A percentile compares a stretch with the other conserved stretches of the same genome.
phyloP scores from a whole-genome alignment of 345 rosid species.

The Clarkia xantiana region DNA sequence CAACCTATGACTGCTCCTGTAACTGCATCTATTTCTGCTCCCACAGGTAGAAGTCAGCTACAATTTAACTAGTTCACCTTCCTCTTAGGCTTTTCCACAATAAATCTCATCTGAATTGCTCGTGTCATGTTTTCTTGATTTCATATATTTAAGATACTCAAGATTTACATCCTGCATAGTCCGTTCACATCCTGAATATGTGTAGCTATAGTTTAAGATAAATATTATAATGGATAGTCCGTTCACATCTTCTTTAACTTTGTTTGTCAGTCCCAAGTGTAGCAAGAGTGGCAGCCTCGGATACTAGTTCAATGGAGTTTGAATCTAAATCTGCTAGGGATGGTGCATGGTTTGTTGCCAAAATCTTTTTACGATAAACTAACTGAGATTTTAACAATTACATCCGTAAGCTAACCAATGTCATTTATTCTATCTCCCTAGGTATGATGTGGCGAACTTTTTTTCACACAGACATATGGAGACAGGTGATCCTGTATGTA shows the following conservation, averaged over 20 bases:
- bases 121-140: too few species aligned
- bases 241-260: constrained; percentile 3
- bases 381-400: not conserved
- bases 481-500: constrained; percentile 55
- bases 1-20: constrained; percentile 44
- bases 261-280: constrained; percentile 29
- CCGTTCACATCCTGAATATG: too few species aligned
- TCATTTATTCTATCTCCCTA: constrained; percentile 12
- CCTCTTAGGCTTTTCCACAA: too few species aligned
- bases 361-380: constrained; percentile 3
- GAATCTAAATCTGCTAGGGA: constrained; percentile 96
- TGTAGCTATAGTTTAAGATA: too few species aligned
- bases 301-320: constrained; percentile 60
- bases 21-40: constrained; percentile 30
- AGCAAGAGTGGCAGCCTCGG: constrained; percentile 39
- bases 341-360: constrained; percentile 78
- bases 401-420: not conserved
- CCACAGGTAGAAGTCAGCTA: constrained; percentile 34
- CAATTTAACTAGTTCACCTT: too few species aligned
- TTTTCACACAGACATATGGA: constrained; percentile 64
- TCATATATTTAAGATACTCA: too few species aligned
- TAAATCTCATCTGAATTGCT: too few species aligned
- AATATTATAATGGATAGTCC: too few species aligned
- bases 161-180: too few species aligned
- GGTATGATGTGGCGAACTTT: constrained; percentile 81